Evolutionary conservation across 192 early-diverging fungal genomes (phyloP).

Genomic region (Umbelopsis isabellina): DNA sequence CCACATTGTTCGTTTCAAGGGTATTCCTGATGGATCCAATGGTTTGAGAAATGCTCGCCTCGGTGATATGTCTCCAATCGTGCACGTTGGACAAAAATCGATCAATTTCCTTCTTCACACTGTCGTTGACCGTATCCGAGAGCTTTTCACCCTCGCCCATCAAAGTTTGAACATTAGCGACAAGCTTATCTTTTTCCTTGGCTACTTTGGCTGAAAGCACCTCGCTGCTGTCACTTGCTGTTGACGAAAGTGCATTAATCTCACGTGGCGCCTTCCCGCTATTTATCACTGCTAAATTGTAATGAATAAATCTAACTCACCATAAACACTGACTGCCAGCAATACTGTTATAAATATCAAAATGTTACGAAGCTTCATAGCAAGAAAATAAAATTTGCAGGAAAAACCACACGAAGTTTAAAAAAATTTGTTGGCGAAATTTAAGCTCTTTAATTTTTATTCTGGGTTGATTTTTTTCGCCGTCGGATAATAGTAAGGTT

Average conservation of each 20-base stretch:
- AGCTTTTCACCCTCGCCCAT: not conserved
- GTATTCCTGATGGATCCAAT: not conserved
- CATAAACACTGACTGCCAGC: not conserved
- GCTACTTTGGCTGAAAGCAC: not conserved
- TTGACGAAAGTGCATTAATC: too few relatives aligned
- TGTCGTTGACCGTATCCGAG: not conserved
- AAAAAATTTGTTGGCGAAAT: constrained; percentile 1
- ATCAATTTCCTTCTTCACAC: not conserved
- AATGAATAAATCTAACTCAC: not conserved
- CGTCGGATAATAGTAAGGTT: not conserved
- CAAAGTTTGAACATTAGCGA: not conserved
- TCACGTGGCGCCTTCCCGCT: too few relatives aligned
- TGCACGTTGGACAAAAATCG: constrained; percentile 1
- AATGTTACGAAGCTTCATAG: constrained; percentile 6
- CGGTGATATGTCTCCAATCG: constrained; percentile 20
- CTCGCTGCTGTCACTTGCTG: not conserved
- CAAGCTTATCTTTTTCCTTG: not conserved
- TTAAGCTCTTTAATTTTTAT: not conserved
- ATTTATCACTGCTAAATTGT: too few relatives aligned
- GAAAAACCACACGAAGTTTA: not conserved
- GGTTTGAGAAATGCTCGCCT: constrained; percentile 17
- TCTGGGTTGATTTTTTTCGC: not conserved
- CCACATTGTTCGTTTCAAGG: not conserved
- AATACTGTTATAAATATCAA: not conserved
- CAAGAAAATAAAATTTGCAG: not conserved